These are phyloP conservation scores for Aureobasidium lini DNA, from an alignment of 2,329 filamentous ascomycete genomes.

Conservation along the genomic window DNA sequence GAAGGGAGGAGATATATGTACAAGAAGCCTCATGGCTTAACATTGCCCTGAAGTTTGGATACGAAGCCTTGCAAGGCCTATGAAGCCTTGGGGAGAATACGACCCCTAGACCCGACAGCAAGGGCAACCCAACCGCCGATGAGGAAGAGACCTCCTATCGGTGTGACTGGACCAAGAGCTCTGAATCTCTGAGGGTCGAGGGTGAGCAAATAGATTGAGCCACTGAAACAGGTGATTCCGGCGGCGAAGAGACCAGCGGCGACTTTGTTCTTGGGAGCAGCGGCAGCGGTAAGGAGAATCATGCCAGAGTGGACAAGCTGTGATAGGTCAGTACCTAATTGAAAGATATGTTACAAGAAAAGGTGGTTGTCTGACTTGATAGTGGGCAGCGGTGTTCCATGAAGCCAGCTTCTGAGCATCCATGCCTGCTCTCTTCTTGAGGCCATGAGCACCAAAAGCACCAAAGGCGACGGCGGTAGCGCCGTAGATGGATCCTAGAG, in stretches of 20 bases:
- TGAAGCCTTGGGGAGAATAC: constrained; percentile 8
- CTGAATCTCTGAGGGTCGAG: constrained; percentile 56
- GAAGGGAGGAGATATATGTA: neutral
- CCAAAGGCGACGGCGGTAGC: constrained; percentile 54
- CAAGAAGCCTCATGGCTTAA: neutral
- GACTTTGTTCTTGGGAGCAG: constrained; percentile 31
- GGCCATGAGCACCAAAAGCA: constrained; percentile 61
- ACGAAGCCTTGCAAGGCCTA: neutral
- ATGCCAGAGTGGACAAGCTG: constrained; percentile 57
- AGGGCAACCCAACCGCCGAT: constrained; percentile 57
- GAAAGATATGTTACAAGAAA: neutral
- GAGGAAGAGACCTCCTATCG: constrained; percentile 55
- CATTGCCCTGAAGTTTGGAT: neutral
- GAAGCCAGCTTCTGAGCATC: constrained; percentile 53
- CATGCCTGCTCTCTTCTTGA: constrained; percentile 50
- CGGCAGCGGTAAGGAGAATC: constrained; percentile 46
- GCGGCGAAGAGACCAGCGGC: constrained; percentile 54
- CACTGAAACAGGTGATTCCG: constrained; percentile 61
- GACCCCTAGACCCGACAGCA: constrained; percentile 31
- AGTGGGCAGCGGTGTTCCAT: constrained; percentile 60
- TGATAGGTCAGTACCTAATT: neutral
- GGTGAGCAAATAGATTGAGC: constrained; percentile 56
- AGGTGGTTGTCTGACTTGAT: constrained; percentile 44
- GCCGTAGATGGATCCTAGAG: constrained; percentile 55
- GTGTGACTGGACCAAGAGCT: constrained; percentile 56